Conservation (phyloP, 495 filamentous ascomycete genomes). For the Lophiostoma macrostomum region DNA sequence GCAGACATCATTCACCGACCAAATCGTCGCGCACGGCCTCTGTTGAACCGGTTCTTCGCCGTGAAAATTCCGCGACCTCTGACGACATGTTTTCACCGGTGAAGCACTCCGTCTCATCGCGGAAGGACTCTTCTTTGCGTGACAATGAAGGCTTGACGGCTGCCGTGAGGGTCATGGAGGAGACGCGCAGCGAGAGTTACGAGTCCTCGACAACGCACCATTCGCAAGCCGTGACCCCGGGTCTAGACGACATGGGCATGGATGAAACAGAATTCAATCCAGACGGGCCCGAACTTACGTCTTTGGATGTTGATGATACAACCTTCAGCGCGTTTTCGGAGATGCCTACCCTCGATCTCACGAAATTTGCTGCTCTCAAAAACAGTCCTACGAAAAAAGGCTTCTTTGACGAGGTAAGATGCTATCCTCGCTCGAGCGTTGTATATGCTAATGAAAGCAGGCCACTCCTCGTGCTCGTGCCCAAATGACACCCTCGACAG, state of each 20-base stretch:
- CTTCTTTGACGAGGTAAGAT: conserved; percentile 39
- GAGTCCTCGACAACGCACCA: conserved; percentile 39
- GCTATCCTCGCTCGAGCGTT: not conserved
- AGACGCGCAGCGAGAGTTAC: conserved; percentile 22
- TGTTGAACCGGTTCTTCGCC: conserved; percentile 11
- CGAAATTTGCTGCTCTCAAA: conserved; percentile 71
- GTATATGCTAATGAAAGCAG: conserved; percentile 5
- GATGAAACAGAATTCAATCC: conserved; percentile 31
- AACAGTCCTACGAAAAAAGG: conserved; percentile 52
- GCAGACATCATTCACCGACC: conserved; percentile 15
- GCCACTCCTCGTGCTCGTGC: conserved; percentile 37
- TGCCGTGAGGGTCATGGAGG: conserved; percentile 34
- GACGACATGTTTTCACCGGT: not conserved
- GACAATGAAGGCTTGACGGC: conserved; percentile 41
- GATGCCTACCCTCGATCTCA: conserved; percentile 72
- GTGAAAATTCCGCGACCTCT: not conserved
- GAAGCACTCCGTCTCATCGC: conserved; percentile 3
- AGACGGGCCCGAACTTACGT: conserved; percentile 37
- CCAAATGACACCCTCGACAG: conserved; percentile 39
- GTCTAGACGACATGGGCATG: conserved; percentile 12
- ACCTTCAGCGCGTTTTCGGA: conserved; percentile 84
- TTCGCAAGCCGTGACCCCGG: conserved; percentile 37
- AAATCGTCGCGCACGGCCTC: conserved; percentile 23
- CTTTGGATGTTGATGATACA: conserved; percentile 64
- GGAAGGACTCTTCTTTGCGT: conserved; percentile 29